Percentiles rank a stretch among this genome's conserved stretches.
Conservation (phyloP, 1,284 basidiomycete genomes). For the Tilletia caries region DNA sequence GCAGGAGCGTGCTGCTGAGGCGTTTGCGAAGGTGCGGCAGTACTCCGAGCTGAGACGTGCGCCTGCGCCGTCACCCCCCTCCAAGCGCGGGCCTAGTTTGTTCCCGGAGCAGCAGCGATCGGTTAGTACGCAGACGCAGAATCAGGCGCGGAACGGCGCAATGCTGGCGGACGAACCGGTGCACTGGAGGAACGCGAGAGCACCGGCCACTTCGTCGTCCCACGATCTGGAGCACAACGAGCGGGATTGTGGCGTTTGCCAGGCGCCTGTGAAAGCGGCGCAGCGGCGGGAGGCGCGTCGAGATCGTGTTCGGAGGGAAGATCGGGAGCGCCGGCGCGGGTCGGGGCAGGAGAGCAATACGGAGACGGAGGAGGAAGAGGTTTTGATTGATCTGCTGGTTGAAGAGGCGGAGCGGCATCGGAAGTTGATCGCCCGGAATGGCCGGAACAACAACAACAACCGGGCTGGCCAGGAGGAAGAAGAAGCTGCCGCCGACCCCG, state of each 20-base stretch:
- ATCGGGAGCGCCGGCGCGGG: background rate
- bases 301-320: background rate
- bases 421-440: background rate
- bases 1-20: background rate
- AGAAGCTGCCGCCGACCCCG: background rate
- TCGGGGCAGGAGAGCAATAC: background rate
- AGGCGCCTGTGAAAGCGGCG: background rate
- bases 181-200: too few relatives aligned
- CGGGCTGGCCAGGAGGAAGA: background rate
- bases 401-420: conserved; percentile 6
- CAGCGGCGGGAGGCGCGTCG: background rate
- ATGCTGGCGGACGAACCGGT: too few relatives aligned
- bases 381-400: conserved; percentile 2
- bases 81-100: background rate
- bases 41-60: background rate
- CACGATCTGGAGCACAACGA: background rate
- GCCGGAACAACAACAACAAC: background rate
- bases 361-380: conserved; percentile 5
- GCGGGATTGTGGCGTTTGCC: background rate
- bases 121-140: too few relatives aligned
- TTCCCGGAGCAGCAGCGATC: too few relatives aligned
- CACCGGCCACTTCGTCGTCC: too few relatives aligned
- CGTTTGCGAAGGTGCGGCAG: conserved; percentile 1
- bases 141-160: too few relatives aligned
- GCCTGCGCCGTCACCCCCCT: background rate